Percentiles rank a stretch among this genome's conserved stretches.
These are phyloP conservation scores for Cryptococcus sp. DNA, from an alignment of 1,284 basidiomycete genomes.

Conservation along the genomic window DNA sequence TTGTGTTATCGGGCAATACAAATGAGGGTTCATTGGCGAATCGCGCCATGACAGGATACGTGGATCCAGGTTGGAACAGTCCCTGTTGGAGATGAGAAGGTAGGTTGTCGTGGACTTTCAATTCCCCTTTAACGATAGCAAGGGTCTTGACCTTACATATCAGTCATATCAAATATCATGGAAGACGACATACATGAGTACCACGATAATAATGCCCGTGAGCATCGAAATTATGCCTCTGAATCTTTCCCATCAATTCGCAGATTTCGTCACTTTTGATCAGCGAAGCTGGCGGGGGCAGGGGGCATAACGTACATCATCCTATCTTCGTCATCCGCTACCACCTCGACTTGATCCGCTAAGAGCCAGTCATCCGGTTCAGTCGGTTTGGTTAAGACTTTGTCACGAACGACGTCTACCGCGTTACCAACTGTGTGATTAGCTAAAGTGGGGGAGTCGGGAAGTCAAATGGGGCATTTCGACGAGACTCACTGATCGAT, in stretches of 20 bases:
- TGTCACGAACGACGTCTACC: slow-evolving; percentile 7
- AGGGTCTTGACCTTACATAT: slow-evolving; percentile 15
- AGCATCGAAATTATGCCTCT: slow-evolving; percentile 16
- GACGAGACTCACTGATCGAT: too few relatives aligned
- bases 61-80: slow-evolving; percentile 9
- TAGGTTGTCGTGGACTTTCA: slow-evolving; percentile 9
- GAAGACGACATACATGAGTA: slow-evolving; percentile 12
- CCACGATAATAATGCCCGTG: slow-evolving; percentile 18
- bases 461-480: too few relatives aligned
- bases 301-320: slow-evolving; percentile 9
- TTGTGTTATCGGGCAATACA: slow-evolving; percentile 13
- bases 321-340: slow-evolving; percentile 11
- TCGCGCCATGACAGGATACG: slow-evolving; percentile 10
- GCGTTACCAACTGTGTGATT: too few relatives aligned
- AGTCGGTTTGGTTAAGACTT: slow-evolving; percentile 4
- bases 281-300: not conserved
- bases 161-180: not conserved
- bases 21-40: slow-evolving; percentile 23
- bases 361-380: slow-evolving; percentile 18
- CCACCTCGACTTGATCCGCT: slow-evolving; percentile 9
- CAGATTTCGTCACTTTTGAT: slow-evolving; percentile 11
- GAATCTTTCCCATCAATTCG: slow-evolving; percentile 15
- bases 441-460: too few relatives aligned
- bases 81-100: slow-evolving; percentile 15
- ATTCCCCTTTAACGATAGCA: slow-evolving; percentile 12